A percentile compares a stretch with the other conserved stretches of the same genome.
phyloP scores from a whole-genome alignment of 2,329 filamentous ascomycete genomes.

The Neocucurbitaria cava region DNA sequence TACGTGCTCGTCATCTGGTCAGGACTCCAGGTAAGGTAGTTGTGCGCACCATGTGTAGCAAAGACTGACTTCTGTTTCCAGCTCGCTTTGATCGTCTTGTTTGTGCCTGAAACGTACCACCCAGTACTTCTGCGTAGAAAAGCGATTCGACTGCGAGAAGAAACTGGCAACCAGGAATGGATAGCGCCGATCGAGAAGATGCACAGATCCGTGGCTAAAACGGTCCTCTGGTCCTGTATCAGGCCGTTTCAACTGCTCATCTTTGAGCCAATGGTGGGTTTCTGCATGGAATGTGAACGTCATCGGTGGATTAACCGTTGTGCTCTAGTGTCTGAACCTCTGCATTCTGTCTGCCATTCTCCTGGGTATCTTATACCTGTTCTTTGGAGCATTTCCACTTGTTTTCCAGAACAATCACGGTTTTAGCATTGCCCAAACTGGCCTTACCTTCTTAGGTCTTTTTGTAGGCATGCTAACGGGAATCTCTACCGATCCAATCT shows the following conservation, averaged over 20 bases:
- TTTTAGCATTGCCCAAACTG: constrained; percentile 80
- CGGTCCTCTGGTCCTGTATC: constrained; percentile 61
- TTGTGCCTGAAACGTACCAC: constrained; percentile 89
- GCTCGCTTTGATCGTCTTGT: constrained; percentile 68
- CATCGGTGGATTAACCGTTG: constrained; percentile 36
- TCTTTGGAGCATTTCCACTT: constrained; percentile 86
- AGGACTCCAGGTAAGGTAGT: constrained; percentile 50
- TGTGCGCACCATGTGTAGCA: constrained; percentile 18
- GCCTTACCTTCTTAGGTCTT: constrained; percentile 74
- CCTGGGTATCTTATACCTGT: constrained; percentile 87
- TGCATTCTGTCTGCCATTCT: constrained; percentile 84
- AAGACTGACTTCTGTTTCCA: constrained; percentile 49
- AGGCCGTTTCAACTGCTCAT: constrained; percentile 79
- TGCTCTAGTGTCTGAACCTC: constrained; percentile 68
- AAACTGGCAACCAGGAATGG: constrained; percentile 80
- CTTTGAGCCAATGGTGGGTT: constrained; percentile 76
- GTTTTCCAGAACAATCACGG: constrained; percentile 78
- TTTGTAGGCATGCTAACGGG: constrained; percentile 71
- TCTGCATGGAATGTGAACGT: constrained; percentile 1
- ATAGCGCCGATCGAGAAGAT: constrained; percentile 77
- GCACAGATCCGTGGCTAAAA: constrained; percentile 68
- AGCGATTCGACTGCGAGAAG: constrained; percentile 71
- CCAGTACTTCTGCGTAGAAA: constrained; percentile 75
- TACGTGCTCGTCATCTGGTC: constrained; percentile 87
- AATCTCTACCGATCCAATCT: constrained; percentile 70